Base-by-base conservation (phyloP, 345 rosid species). In the Gossypium raimondii region DNA sequence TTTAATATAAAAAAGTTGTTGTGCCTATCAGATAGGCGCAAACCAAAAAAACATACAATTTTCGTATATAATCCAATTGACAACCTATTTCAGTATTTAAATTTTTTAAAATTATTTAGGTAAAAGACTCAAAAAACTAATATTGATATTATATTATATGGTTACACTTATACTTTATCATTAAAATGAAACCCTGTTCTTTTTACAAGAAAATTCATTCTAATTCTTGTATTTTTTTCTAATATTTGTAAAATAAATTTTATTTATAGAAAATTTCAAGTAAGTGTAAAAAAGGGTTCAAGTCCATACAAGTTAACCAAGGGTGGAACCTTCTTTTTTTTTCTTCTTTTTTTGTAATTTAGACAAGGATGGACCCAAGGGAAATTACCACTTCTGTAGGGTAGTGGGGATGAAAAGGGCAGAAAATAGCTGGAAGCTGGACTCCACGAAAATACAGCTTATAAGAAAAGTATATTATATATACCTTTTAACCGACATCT, bases 341-440 rank as follows among this genome's bases (percentile, higher is more conserved):
- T 1, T 4, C 22, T 51, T 62, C 20, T 34, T 62, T 9, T n/a
- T 14, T 20, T 44, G 11, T 38, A 64, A 64, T 38, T 14, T 55
- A 11, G n/a, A 45, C 2, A 67, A 50, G 29, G 16, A 0, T 0
- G 47, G 41, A 11, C 29, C 52, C 27, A 11, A 75, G 20, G 43
- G 47, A 34, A 17, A 61, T 14, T 57, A 57, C 61, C 13, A 57
- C 61, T 57, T 57, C 2, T n/a, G 41, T 56, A 9, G 25, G 44
- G 41, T 56, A 9, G 25, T 11, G 12, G 2, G 1, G 29, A 48
- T 18, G n/a, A 16, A 56, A 41, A 25, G 3, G 34, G 48, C n/a
- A 59, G 57, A 67, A 56, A 73, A 60, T 11, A 67, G 84, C 79
- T 67, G 81, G 82, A 66, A 52, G 82, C 80, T 50, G 80, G 82